A percentile compares a stretch with the other conserved stretches of the same genome.
phyloP scores from a whole-genome alignment of 169 alveolate genomes.

The Cyclospora cayetanensis region DNA sequence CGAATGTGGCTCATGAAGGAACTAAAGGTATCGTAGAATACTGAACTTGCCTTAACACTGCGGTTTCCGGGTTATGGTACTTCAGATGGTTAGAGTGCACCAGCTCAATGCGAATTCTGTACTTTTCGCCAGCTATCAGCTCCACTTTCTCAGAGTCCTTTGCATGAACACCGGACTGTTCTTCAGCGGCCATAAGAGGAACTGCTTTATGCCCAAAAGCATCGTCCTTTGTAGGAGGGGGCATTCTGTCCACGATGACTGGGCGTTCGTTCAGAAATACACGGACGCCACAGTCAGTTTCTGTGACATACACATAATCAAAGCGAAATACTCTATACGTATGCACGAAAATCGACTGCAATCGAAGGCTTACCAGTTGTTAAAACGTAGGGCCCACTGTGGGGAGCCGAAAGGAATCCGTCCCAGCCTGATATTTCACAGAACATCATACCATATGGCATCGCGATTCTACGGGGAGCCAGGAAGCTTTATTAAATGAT shows the following conservation, averaged over 20 bases:
- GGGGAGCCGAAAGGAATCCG: slow-evolving; percentile 82
- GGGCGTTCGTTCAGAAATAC: slow-evolving; percentile 77
- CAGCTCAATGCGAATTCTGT: slow-evolving; percentile 83
- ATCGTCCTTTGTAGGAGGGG: slow-evolving; percentile 74
- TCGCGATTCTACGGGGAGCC: slow-evolving; percentile 29
- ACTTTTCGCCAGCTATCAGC: slow-evolving; percentile 87
- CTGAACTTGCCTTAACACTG: slow-evolving; percentile 65
- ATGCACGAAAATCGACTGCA: neutral
- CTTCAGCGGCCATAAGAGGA: slow-evolving; percentile 75
- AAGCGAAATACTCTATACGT: neutral
- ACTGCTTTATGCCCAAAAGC: slow-evolving; percentile 74
- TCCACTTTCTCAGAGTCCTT: slow-evolving; percentile 84
- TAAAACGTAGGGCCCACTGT: slow-evolving; percentile 78
- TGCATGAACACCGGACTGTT: slow-evolving; percentile 71
- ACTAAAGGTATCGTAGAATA: neutral
- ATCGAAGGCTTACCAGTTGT: slow-evolving; percentile 68
- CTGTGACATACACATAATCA: neutral
- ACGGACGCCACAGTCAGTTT: slow-evolving; percentile 80
- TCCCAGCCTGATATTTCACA: slow-evolving; percentile 75
- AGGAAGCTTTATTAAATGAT: slow-evolving; percentile 1
- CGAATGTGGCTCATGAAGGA: neutral
- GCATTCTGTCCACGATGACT: slow-evolving; percentile 78
- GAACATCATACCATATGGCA: slow-evolving; percentile 9
- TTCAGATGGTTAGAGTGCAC: slow-evolving; percentile 87
- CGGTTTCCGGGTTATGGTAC: slow-evolving; percentile 78